A percentile compares a stretch with the other conserved stretches of the same genome.
Evolutionary conservation across 495 filamentous ascomycete genomes (phyloP).

Genomic region (Aspergillus indologenus): DNA sequence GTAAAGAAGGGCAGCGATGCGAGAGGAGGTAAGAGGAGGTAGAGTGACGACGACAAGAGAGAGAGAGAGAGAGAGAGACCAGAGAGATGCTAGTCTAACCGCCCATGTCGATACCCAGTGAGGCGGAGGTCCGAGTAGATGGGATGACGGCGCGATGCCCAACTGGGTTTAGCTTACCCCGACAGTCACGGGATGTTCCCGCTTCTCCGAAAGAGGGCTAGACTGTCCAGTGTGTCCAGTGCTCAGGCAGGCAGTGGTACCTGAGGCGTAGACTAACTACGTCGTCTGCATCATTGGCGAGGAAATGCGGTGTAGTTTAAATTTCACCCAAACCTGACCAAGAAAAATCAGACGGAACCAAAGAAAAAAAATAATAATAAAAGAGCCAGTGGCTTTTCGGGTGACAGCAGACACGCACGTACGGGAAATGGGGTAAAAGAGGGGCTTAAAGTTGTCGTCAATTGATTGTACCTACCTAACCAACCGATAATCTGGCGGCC

Average conservation of each 20-base stretch:
- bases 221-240: not conserved
- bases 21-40: slow-evolving; percentile 2
- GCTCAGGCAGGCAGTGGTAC: not conserved
- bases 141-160: slow-evolving; percentile 10
- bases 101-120: slow-evolving; percentile 17
- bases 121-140: slow-evolving; percentile 31
- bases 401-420: not conserved
- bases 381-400: not conserved
- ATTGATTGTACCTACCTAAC: not conserved
- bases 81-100: slow-evolving; percentile 21
- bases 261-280: not conserved
- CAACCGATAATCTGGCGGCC: no score
- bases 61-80: slow-evolving; percentile 16
- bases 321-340: not conserved
- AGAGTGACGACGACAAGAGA: not conserved
- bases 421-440: not conserved
- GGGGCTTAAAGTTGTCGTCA: not conserved
- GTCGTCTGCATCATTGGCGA: not conserved
- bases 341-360: not conserved
- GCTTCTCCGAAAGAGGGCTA: slow-evolving; percentile 4
- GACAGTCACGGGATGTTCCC: slow-evolving; percentile 32
- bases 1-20: slow-evolving; percentile 14
- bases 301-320: not conserved
- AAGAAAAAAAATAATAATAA: not conserved
- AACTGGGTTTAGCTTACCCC: slow-evolving; percentile 29